Evolutionary conservation across 345 rosid genomes (phyloP).

Genomic region (Jatropha curcas): DNA sequence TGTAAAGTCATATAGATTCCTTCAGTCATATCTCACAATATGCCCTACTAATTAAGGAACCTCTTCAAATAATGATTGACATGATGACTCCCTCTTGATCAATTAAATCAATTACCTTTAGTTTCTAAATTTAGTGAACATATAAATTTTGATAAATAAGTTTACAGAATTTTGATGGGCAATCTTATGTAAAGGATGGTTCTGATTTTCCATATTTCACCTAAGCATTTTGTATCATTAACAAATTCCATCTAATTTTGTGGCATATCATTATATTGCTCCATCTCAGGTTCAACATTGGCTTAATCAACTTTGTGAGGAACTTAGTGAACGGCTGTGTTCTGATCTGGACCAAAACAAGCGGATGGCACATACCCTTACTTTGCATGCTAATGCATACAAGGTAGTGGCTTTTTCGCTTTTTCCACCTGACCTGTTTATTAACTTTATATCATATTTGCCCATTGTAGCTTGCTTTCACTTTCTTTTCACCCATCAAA

Average conservation of each 20-base stretch:
- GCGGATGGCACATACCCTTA: constrained; percentile 69
- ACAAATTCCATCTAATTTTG: not conserved
- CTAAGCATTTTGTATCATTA: not conserved
- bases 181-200: not conserved
- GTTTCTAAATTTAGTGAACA: not conserved
- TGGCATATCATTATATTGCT: not conserved
- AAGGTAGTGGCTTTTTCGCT: constrained; percentile 49
- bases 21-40: not conserved
- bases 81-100: not conserved
- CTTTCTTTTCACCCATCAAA: not conserved
- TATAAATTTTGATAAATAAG: too few species aligned
- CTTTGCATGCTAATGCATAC: constrained; percentile 73
- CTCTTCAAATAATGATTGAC: not conserved
- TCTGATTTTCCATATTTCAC: not conserved
- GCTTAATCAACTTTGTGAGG: constrained; percentile 88
- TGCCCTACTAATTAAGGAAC: not conserved
- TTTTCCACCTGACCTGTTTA: constrained; percentile 5
- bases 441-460: not conserved
- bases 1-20: not conserved
- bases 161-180: not conserved
- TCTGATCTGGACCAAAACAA: constrained; percentile 81
- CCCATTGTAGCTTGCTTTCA: constrained; percentile 5
- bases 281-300: constrained; percentile 82
- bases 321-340: constrained; percentile 73
- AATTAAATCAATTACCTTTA: not conserved